phyloP scores from a whole-genome alignment of 2,329 filamentous ascomycete genomes.

The Sporothrix phasma region DNA sequence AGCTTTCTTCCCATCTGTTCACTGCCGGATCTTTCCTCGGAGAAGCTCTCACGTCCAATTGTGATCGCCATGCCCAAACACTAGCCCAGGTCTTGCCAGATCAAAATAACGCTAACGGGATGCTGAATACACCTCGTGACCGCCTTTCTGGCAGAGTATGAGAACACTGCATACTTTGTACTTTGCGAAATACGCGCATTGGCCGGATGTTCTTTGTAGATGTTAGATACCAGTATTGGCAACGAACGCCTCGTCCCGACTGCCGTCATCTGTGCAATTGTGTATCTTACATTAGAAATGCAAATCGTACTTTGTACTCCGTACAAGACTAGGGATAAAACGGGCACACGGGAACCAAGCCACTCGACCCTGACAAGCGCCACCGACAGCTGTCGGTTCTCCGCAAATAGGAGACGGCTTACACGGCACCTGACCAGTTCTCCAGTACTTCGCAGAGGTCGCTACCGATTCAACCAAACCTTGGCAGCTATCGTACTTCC shows the following conservation, averaged over 20 bases:
- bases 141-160: neutral
- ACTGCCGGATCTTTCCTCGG: neutral
- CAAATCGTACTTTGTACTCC: too few relatives aligned
- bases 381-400: neutral
- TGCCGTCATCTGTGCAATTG: neutral
- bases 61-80: neutral
- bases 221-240: neutral
- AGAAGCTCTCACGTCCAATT: neutral
- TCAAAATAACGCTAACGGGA: neutral
- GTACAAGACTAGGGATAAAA: neutral
- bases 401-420: neutral
- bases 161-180: too few relatives aligned
- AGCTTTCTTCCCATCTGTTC: neutral
- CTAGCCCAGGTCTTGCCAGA: neutral
- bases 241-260: neutral
- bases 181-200: neutral
- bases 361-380: neutral
- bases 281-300: too few relatives aligned
- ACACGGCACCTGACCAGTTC: neutral
- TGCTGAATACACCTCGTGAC: slow-evolving; percentile 3
- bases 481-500: neutral
- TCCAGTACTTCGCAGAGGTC: neutral
- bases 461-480: neutral
- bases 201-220: neutral
- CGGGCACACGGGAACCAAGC: neutral